Base-by-base conservation (phyloP, 345 rosid species). In the Trapa bicornis region DNA sequence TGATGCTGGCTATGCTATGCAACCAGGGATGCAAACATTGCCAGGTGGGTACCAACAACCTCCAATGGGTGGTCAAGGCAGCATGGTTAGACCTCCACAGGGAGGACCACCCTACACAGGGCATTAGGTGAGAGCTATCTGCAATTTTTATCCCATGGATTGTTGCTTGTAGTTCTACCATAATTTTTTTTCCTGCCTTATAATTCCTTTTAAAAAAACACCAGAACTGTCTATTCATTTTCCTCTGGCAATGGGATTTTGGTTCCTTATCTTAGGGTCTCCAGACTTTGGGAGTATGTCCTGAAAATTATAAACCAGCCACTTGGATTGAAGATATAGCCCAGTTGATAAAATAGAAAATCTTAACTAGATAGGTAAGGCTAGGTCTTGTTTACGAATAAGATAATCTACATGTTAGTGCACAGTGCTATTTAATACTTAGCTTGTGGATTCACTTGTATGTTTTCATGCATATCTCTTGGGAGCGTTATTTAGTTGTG, bases 51-150 rank as follows among this genome's bases (percentile, higher is more conserved):
- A 76, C 47, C 76, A 71, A 68, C 74, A 80, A 43, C 78, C 76
- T 17, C 83, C 74, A 50, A 72, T 74, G 76, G 83, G 80, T 16
- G 83, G 80, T 12, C 83, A 74, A 70, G 74, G 61, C 6, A 41
- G 74, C 52, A 64, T 68, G 67, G 76, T 68, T 10, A 72, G 80
- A 58, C 77, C 83, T 66, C 78, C 78, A 36, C 83, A 72, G 45
- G 80, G 77, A 16, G 79, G 77, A 52, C 74, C 78, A 14, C 79
- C 79, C 11, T 80, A 80, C 72, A 72, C 74, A 71, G 78, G 83
- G 65, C 76, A 74, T 67, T 80, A 80, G 72, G 70, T 72, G 72
- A 60, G 74, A 67, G 67, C 64, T 65, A 50, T 66, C 37, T 52
- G 14, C 37, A 14, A 32, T 48, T 22, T 22, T 22, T 22, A 32